Evolutionary conservation across 306 rosid genomes (phyloP).

Genomic region (Quercus mongolica): DNA sequence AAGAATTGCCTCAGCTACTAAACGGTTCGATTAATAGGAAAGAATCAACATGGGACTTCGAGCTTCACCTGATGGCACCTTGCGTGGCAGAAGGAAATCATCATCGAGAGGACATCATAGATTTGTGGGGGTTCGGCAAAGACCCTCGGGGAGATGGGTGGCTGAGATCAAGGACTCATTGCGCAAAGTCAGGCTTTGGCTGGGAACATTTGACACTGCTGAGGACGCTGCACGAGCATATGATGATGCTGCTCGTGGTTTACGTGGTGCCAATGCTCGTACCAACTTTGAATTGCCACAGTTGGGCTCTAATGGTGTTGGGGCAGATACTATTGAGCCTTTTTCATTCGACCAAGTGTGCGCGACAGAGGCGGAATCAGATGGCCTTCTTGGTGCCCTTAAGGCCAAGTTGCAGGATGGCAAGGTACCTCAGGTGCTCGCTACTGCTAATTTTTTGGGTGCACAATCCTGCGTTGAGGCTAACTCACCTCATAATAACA

Average conservation of each 20-base stretch:
- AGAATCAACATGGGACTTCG: slow-evolving; percentile 18
- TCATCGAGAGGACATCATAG: slow-evolving; percentile 66
- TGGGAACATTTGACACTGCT: slow-evolving; percentile 68
- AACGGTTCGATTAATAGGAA: slow-evolving; percentile 16
- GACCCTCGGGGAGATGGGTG: slow-evolving; percentile 88
- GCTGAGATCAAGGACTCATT: slow-evolving; percentile 81
- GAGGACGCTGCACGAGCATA: slow-evolving; percentile 77
- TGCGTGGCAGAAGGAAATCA: slow-evolving; percentile 32
- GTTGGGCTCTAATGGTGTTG: slow-evolving; percentile 5
- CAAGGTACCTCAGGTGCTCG: slow-evolving; percentile 21
- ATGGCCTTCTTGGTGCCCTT: slow-evolving; percentile 64
- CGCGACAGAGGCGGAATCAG: slow-evolving; percentile 26
- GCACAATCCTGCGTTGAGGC: slow-evolving; percentile 14
- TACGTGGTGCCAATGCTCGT: slow-evolving; percentile 66
- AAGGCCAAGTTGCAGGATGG: slow-evolving; percentile 50
- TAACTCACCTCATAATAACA: slow-evolving; percentile 16
- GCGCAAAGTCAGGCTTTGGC: slow-evolving; percentile 77
- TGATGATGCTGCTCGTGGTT: slow-evolving; percentile 56
- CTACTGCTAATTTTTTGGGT: slow-evolving; percentile 1
- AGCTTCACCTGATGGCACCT: slow-evolving; percentile 12
- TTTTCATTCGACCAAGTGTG: slow-evolving; percentile 54
- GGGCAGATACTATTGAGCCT: slow-evolving; percentile 31
- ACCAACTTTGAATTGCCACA: slow-evolving; percentile 62
- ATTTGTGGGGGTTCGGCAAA: slow-evolving; percentile 69
- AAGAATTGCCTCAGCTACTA: background rate